Evolutionary conservation across 2,329 filamentous ascomycete species (phyloP), one percentile per base, ranked within the genome.

Genomic region (Pyricularia grisea): DNA sequence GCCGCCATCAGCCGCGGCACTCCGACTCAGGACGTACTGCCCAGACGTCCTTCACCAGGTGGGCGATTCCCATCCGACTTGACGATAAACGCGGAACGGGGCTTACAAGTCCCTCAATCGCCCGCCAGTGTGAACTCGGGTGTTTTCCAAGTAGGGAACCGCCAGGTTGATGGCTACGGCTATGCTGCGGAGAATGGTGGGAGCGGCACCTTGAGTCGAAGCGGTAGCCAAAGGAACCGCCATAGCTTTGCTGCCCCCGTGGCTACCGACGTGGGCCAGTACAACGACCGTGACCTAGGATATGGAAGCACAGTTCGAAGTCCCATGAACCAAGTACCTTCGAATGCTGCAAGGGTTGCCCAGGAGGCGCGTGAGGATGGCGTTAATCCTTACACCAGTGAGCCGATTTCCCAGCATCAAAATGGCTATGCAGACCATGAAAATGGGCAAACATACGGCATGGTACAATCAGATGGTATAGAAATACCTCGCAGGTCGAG

Each of bases 11-110:
- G 84, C 71, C 82, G 78, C 72, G 81, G 81, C 71, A 81, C 79
- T 73, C 81, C 81, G 71, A 83, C 80, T 72, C 81, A 84, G 75
- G 84, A 86, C 70, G 77, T 78, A 68, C 78, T 80, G 73, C 83
- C 86, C 74, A 86, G 86, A 79, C 89, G 93, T 79, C 92, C 92
- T 77, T 88, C 92, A 86, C 90, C 93, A 89, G 94, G 94, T 89
- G 94, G 94, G 84, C 89, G 94, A 80, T 99, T 99, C 83, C 94
- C 94, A 81, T 96, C 92, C 81, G 94, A 97, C 84, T 84, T 98
- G 75, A 89, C 93, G 82, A 87, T 97, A 78, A 91, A 93, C 79
- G 83, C 85, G 71, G 81, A 88, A 77, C 89, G 92, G 83, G 90
- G 91, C 84, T 89, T 93, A 88, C 90, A 93, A 81, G 89, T 87